A percentile compares a stretch with the other conserved stretches of the same genome.
phyloP scores from a whole-genome alignment of 352 stramenopile genomes.

The Plasmopara viticola region DNA sequence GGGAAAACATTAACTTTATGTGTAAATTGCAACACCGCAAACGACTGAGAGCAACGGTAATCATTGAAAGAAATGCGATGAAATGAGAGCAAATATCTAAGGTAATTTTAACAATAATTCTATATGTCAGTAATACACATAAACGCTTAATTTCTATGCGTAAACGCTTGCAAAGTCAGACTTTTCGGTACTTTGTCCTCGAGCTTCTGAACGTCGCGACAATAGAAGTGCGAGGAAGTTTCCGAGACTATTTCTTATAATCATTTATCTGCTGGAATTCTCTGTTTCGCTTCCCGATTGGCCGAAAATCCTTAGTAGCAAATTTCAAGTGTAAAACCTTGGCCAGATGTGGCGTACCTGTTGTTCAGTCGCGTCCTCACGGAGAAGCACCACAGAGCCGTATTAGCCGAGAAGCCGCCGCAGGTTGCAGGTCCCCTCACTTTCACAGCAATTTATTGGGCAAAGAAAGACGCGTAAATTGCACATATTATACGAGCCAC shows the following conservation, averaged over 20 bases:
- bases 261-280: not conserved
- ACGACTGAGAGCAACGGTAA: too few species aligned
- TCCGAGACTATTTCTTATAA: not conserved
- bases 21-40: too few species aligned
- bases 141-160: too few species aligned
- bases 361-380: constrained; percentile 34
- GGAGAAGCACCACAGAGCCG: constrained; percentile 20
- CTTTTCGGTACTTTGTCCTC: too few species aligned
- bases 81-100: too few species aligned
- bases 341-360: constrained; percentile 24
- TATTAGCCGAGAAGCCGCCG: constrained; percentile 15
- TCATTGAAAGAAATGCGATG: too few species aligned
- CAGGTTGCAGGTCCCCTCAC: constrained; percentile 6
- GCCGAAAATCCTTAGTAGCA: constrained; percentile 7
- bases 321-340: constrained; percentile 16
- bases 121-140: too few species aligned
- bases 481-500: constrained; percentile 4
- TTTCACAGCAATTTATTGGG: constrained; percentile 9
- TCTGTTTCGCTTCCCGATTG: constrained; percentile 6
- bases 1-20: too few species aligned
- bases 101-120: too few species aligned
- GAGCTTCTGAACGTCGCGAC: too few species aligned
- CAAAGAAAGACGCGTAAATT: constrained; percentile 4
- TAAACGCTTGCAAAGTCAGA: too few species aligned
- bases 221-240: too few species aligned